Percentiles rank a stretch among this genome's conserved stretches.
phyloP scores from a whole-genome alignment of 2,329 filamentous ascomycete genomes.

The Phaeoacremonium minimum region DNA sequence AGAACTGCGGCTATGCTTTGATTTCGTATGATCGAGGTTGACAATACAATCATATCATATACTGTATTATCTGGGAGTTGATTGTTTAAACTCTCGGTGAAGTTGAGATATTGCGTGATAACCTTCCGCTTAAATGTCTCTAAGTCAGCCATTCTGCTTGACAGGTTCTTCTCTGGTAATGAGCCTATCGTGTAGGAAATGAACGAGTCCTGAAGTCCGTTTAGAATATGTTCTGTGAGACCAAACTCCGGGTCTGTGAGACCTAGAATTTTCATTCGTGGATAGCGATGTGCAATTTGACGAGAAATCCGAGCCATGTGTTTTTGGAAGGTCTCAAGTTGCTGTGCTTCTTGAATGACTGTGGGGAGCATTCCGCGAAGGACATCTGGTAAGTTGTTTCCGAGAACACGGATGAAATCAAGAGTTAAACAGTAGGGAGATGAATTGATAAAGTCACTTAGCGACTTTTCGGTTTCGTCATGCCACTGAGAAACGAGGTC shows the following conservation, averaged over 20 bases:
- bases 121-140: conserved; percentile 11
- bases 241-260: conserved; percentile 23
- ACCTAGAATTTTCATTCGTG: conserved; percentile 31
- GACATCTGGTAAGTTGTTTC: conserved; percentile 15
- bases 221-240: conserved; percentile 24
- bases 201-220: conserved; percentile 23
- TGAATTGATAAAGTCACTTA: conserved; percentile 22
- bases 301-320: conserved; percentile 26
- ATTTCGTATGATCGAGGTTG: conserved; percentile 14
- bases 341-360: conserved; percentile 23
- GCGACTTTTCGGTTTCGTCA: conserved; percentile 19
- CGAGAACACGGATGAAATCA: conserved; percentile 19
- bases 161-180: conserved; percentile 12
- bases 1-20: conserved; percentile 8
- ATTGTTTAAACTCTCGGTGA: conserved; percentile 7
- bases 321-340: conserved; percentile 21
- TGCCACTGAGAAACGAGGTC: neutral
- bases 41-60: conserved; percentile 21
- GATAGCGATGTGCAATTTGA: conserved; percentile 33
- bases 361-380: conserved; percentile 16
- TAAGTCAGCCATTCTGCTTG: conserved; percentile 7
- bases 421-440: conserved; percentile 26
- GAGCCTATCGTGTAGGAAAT: conserved; percentile 20
- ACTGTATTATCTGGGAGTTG: conserved; percentile 6
- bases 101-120: conserved; percentile 13